Conservation (phyloP, 2,329 filamentous ascomycete genomes). For the Shiraia sp. region DNA sequence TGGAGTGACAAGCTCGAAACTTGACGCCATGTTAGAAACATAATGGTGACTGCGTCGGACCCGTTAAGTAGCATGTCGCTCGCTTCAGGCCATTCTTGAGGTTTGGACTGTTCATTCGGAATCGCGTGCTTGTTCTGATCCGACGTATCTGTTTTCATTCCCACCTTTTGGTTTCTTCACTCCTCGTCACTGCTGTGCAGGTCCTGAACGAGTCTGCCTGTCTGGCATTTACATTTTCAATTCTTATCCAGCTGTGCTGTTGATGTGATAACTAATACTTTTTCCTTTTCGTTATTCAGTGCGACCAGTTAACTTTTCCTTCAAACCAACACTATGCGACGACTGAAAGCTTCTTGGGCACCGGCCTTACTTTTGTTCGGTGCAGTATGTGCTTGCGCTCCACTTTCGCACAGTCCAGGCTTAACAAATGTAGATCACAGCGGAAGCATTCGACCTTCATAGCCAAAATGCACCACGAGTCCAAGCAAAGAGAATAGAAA, state of each 20-base stretch:
- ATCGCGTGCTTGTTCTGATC: constrained; percentile 32
- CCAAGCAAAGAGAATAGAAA: constrained; percentile 27
- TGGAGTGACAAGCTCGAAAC: constrained; percentile 26
- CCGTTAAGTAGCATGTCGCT: constrained; percentile 29
- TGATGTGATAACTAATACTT: constrained; percentile 38
- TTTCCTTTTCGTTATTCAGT: constrained; percentile 4
- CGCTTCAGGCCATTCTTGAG: constrained; percentile 36
- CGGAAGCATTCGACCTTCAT: constrained; percentile 31
- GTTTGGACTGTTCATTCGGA: constrained; percentile 38
- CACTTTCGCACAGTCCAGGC: not conserved
- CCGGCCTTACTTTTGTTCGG: constrained; percentile 34
- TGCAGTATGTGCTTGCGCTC: constrained; percentile 26
- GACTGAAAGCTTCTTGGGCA: constrained; percentile 27
- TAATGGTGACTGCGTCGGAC: constrained; percentile 25
- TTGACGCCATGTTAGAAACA: constrained; percentile 35
- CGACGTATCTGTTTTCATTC: constrained; percentile 21
- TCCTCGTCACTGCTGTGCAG: constrained; percentile 43
- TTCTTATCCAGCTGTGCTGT: constrained; percentile 42
- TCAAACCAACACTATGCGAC: constrained; percentile 30
- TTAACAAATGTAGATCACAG: constrained; percentile 19
- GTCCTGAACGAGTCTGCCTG: constrained; percentile 40
- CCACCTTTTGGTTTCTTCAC: constrained; percentile 18
- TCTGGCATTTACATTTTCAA: constrained; percentile 31
- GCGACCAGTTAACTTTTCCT: not conserved
- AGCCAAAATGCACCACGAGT: constrained; percentile 23